These are phyloP conservation scores for Penicillium ochrochloron DNA, from an alignment of 495 filamentous ascomycete species.

Conservation along the genomic window DNA sequence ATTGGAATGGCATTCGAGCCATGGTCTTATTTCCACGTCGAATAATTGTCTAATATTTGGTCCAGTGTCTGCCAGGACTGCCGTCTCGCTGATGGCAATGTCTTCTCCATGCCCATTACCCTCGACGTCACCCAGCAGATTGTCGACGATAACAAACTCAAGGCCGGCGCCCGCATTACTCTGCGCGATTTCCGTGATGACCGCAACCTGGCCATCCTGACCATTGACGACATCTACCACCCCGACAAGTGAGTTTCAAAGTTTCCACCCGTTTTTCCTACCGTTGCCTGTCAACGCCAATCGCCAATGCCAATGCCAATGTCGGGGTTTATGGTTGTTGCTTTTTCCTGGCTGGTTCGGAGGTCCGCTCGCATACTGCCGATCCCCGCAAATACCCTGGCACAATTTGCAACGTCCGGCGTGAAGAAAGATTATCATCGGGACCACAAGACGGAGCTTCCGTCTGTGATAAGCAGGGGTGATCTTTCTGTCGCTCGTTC, in stretches of 20 bases:
- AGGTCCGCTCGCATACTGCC: slow-evolving; percentile 14
- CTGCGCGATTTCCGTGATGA: slow-evolving; percentile 97
- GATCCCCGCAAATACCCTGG: slow-evolving; percentile 14
- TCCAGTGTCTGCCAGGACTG: slow-evolving; percentile 82
- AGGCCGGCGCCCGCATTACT: slow-evolving; percentile 78
- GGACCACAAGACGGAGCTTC: background rate
- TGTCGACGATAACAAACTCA: slow-evolving; percentile 72
- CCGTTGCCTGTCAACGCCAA: slow-evolving; percentile 6
- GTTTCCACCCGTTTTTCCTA: slow-evolving; percentile 7
- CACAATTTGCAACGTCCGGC: slow-evolving; percentile 6
- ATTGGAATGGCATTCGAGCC: slow-evolving; percentile 22
- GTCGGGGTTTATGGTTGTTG: background rate
- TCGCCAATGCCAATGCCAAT: background rate
- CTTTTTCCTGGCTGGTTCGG: slow-evolving; percentile 2
- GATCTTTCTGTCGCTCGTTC: background rate
- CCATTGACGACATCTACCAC: slow-evolving; percentile 93
- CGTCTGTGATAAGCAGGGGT: background rate
- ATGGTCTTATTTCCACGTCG: background rate
- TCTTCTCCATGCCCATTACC: slow-evolving; percentile 97
- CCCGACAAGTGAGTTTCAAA: slow-evolving; percentile 81
- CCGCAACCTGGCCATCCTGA: slow-evolving; percentile 91
- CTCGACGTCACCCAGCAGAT: slow-evolving; percentile 78
- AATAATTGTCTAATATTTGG: slow-evolving; percentile 18
- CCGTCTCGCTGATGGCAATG: slow-evolving; percentile 83
- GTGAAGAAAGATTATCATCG: background rate